Evolutionary conservation across 768 basidiomycete genomes (phyloP), one percentile per base, ranked within the genome.

Genomic region (Lactarius akahatsu): DNA sequence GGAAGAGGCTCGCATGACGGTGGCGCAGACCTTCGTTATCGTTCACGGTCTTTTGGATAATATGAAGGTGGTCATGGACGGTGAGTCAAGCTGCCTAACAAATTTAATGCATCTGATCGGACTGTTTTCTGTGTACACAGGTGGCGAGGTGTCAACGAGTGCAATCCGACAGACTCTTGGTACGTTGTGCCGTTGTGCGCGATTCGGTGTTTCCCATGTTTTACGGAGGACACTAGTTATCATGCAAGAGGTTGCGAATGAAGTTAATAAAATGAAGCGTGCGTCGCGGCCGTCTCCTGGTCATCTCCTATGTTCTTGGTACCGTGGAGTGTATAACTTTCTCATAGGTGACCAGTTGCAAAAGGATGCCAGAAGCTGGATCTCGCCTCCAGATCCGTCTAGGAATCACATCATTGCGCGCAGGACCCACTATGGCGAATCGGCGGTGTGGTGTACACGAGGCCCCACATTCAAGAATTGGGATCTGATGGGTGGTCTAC

Each of bases 371-470:
- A 18, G 41, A 43, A n/a, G 15, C 10, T 63, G 62, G 62, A 40
- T 63, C 11, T 63, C 56, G 10, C 62, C 62, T 23, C 62, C 62
- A 0, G 62, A 63, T n/a, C 54, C 56, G 18, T 63, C 62, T 15
- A 63, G 9, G 28, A 63, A 63, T 6, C 62, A 63, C 15, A n/a
- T 57, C 13, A 9, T 57, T 16, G 23, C 45, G 9, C 32, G 30
- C 28, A 34, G 28, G 13, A 26, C 13, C 32, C 62, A 50, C 9
- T 26, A n/a, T 34, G 1, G 30, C 18, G 30, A 40, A 23, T 57
- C 56, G 6, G 40, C 55, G 1, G 9, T 18, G 1, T 63, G 62
- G 62, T 57, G 47, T 16, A 56, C 38, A 16, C 40, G 15, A 5
- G n/a, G 56, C 1, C 20, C 1, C 2, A 32, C n/a, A 18, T 63